Conservation (phyloP, 495 filamentous ascomycete genomes). For the Penicillium antarcticum region DNA sequence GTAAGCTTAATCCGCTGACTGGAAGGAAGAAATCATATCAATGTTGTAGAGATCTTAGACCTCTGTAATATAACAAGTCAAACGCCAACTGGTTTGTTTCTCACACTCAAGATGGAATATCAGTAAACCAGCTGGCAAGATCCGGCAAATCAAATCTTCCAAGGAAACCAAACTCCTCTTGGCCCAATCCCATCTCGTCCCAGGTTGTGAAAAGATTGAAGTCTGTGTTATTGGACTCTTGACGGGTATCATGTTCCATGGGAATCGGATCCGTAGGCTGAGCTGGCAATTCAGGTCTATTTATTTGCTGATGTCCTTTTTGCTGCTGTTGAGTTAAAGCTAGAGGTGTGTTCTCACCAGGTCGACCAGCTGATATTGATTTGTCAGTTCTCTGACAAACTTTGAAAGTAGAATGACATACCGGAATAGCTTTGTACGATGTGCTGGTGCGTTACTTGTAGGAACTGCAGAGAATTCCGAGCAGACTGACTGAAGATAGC, state of each 20-base stretch:
- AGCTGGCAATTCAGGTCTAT: background rate
- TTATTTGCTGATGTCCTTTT: background rate
- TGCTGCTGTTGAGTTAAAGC: conserved; percentile 3
- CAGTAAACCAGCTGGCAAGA: conserved; percentile 37
- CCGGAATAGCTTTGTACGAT: conserved; percentile 21
- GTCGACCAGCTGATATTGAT: background rate
- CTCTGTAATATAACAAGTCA: too few species aligned
- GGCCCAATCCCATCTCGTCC: conserved; percentile 21
- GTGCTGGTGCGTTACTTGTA: conserved; percentile 25
- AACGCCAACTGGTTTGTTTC: too few species aligned
- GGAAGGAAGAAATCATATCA: too few species aligned
- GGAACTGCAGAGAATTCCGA: conserved; percentile 30
- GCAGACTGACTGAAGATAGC: conserved; percentile 27
- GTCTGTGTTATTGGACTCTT: conserved; percentile 1
- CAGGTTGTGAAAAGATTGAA: conserved; percentile 18
- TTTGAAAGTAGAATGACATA: background rate
- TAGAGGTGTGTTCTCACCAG: background rate
- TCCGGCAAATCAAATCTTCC: conserved; percentile 28
- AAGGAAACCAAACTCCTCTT: conserved; percentile 30
- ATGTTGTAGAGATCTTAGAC: too few species aligned
- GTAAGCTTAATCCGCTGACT: too few species aligned
- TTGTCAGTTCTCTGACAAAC: background rate
- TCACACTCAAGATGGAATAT: conserved; percentile 21
- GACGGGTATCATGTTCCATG: background rate
- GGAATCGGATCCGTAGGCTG: background rate